A percentile compares a stretch with the other conserved stretches of the same genome.
phyloP scores from a whole-genome alignment of 2,329 filamentous ascomycete genomes.

The Fusarium hostae region DNA sequence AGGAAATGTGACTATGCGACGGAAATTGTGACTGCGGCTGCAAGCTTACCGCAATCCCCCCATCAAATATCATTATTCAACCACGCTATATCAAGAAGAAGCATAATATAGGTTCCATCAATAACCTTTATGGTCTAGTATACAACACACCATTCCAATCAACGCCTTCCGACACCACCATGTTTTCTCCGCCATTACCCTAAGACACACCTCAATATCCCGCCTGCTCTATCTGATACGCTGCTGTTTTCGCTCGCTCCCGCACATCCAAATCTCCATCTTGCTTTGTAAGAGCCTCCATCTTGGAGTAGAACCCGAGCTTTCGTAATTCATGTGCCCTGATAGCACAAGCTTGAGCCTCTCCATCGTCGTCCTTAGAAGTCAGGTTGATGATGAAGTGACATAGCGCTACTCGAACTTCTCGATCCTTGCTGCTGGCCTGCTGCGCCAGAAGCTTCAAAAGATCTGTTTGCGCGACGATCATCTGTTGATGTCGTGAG shows the following conservation, averaged over 20 bases:
- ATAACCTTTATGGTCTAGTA: conserved; percentile 6
- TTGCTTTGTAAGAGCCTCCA: conserved; percentile 68
- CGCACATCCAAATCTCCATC: conserved; percentile 85
- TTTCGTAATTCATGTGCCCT: conserved; percentile 76
- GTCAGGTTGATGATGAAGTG: conserved; percentile 89
- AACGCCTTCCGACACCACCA: conserved; percentile 3
- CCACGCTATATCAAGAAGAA: neutral
- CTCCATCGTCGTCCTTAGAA: conserved; percentile 79
- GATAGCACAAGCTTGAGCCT: conserved; percentile 71
- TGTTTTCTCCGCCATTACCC: neutral
- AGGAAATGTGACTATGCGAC: conserved; percentile 1
- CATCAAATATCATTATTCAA: conserved; percentile 8
- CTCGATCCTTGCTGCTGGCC: conserved; percentile 76
- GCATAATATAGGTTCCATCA: conserved; percentile 2
- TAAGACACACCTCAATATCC: conserved; percentile 33
- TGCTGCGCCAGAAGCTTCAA: conserved; percentile 78
- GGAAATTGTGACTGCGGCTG: neutral
- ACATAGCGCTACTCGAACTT: conserved; percentile 81
- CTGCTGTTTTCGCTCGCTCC: conserved; percentile 83
- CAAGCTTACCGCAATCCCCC: neutral
- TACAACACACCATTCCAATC: conserved; percentile 7
- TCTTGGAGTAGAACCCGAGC: conserved; percentile 75
- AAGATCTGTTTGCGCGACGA: conserved; percentile 81
- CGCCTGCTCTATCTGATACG: conserved; percentile 73
- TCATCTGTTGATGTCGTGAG: conserved; percentile 79